Evolutionary conservation across 2,329 filamentous ascomycete genomes (phyloP).

Genomic region (Stenocarpella maydis): DNA sequence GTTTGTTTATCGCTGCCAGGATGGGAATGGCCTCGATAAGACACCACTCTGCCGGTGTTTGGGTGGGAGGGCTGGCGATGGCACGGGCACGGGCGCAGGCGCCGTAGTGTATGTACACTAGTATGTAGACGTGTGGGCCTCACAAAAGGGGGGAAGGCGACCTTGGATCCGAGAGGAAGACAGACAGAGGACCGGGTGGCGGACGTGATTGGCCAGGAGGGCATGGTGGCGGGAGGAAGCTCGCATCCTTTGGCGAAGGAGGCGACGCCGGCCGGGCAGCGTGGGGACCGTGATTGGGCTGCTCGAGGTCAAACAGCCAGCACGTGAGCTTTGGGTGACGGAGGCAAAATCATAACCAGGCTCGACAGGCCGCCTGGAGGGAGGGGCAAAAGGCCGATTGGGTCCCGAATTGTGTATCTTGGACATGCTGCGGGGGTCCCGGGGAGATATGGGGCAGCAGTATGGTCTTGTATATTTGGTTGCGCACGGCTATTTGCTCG

Average conservation of each 20-base stretch:
- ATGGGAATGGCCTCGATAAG: slow-evolving; percentile 11
- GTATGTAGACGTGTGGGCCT: not conserved
- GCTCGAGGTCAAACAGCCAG: not conserved
- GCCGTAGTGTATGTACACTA: no score
- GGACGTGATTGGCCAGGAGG: not conserved
- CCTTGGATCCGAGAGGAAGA: not conserved
- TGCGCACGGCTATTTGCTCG: slow-evolving; percentile 9
- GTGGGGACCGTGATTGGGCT: not conserved
- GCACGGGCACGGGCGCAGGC: slow-evolving; percentile 7
- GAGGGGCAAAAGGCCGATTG: slow-evolving; percentile 15
- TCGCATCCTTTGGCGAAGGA: not conserved
- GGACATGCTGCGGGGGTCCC: not conserved
- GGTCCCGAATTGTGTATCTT: not conserved
- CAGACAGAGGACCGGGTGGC: not conserved
- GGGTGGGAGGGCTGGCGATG: slow-evolving; percentile 24
- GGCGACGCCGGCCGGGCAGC: slow-evolving; percentile 1
- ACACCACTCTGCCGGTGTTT: slow-evolving; percentile 28
- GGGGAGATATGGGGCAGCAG: slow-evolving; percentile 9
- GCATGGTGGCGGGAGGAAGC: not conserved
- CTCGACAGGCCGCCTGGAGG: not conserved
- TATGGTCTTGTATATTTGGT: slow-evolving; percentile 20
- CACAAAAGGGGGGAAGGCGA: not conserved
- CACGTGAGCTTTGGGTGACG: slow-evolving; percentile 15
- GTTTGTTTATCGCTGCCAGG: slow-evolving; percentile 28
- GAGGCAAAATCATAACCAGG: not conserved